Conservation (phyloP, 768 basidiomycete genomes). For the Mycena polygramma region DNA sequence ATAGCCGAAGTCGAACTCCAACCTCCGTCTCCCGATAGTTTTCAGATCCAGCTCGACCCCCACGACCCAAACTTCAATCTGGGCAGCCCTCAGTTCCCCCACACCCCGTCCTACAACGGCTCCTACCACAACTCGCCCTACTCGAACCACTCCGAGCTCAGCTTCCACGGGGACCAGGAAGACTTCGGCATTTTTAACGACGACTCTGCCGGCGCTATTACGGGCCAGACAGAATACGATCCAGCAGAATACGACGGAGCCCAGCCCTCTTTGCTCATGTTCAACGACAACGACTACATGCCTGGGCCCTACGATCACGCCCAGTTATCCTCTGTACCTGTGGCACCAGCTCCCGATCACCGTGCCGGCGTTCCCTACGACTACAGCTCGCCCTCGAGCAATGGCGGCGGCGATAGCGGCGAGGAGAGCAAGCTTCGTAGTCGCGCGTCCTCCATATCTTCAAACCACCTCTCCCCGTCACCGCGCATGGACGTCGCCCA, state of each 20-base stretch:
- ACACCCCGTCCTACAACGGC: constrained; percentile 70
- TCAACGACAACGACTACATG: constrained; percentile 66
- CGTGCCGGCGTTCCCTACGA: constrained; percentile 62
- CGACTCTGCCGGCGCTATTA: constrained; percentile 46
- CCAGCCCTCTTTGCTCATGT: constrained; percentile 68
- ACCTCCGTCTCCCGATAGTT: constrained; percentile 42
- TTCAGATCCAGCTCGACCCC: constrained; percentile 39
- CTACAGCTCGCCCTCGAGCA: constrained; percentile 75
- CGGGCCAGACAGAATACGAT: constrained; percentile 68
- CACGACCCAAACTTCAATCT: constrained; percentile 36
- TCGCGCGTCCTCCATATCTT: constrained; percentile 78
- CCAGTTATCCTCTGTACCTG: constrained; percentile 46
- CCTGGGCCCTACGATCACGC: constrained; percentile 57
- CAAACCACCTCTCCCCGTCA: constrained; percentile 65
- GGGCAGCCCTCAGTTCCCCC: constrained; percentile 51
- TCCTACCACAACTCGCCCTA: constrained; percentile 82
- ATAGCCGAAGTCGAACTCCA: constrained; percentile 44
- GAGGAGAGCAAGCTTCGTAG: constrained; percentile 64
- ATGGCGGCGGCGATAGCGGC: constrained; percentile 54
- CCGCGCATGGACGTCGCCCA: constrained; percentile 70
- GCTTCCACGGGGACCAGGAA: constrained; percentile 62
- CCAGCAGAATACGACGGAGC: constrained; percentile 81
- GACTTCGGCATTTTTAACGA: constrained; percentile 64
- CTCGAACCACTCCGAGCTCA: constrained; percentile 77
- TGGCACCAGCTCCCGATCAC: constrained; percentile 55